Percentiles rank a stretch among this genome's conserved stretches.
Conservation (phyloP, 2,329 filamentous ascomycete genomes). For the Botrytis elliptica region DNA sequence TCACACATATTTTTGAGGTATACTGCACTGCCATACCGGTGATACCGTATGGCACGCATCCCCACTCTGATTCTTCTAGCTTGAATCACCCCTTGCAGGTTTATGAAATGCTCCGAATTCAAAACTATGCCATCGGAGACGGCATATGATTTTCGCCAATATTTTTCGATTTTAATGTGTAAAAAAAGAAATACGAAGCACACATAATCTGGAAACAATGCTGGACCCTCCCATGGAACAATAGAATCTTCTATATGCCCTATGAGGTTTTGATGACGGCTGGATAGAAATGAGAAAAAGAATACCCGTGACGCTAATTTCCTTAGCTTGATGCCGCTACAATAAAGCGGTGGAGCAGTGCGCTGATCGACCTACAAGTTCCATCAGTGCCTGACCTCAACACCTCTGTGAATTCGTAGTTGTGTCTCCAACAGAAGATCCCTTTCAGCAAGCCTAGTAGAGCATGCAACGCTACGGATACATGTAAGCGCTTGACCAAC, state of each 20-base stretch:
- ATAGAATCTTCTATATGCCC: neutral
- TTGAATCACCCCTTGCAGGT: slow-evolving; percentile 2
- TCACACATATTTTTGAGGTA: neutral
- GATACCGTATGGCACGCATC: neutral
- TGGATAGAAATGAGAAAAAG: slow-evolving; percentile 1
- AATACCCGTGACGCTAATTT: neutral
- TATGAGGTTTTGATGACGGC: neutral
- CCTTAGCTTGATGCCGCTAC: neutral
- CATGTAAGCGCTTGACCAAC: neutral
- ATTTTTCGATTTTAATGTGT: neutral
- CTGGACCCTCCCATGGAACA: slow-evolving; percentile 6
- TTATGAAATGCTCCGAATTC: neutral
- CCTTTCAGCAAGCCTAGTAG: neutral
- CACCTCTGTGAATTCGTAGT: neutral
- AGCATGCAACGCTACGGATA: neutral
- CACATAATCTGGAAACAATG: neutral
- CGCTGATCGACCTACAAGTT: neutral
- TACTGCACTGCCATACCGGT: neutral
- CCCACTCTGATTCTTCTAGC: slow-evolving; percentile 6
- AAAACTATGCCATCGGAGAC: neutral
- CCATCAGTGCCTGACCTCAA: slow-evolving; percentile 7
- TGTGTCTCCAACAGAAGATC: neutral
- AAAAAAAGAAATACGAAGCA: neutral
- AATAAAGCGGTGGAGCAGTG: neutral
- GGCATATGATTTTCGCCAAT: neutral